These are phyloP conservation scores for Kluyveromyces siamensis DNA, from an alignment of 805 yeast species.

Conservation along the genomic window DNA sequence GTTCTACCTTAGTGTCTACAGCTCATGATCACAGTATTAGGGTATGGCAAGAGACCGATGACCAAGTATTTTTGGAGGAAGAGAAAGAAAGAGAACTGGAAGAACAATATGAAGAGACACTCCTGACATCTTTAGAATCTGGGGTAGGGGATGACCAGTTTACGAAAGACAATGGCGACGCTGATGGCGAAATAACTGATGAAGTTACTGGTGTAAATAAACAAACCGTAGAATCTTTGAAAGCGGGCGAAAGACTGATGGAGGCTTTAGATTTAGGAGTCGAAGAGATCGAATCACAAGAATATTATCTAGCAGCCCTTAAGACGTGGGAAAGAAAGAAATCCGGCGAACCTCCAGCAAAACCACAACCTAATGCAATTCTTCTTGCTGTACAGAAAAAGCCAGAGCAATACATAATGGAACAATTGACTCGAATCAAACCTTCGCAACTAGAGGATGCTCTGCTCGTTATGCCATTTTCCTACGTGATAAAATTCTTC, in stretches of 20 bases:
- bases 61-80: conserved; percentile 93
- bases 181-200: conserved; percentile 36
- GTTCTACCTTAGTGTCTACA: conserved; percentile 64
- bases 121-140: conserved; percentile 63
- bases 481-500: conserved; percentile 63
- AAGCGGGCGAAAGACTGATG: conserved; percentile 87
- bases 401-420: conserved; percentile 75
- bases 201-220: conserved; percentile 60
- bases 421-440: conserved; percentile 57
- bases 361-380: conserved; percentile 63
- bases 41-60: conserved; percentile 90
- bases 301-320: conserved; percentile 40
- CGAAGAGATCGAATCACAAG: conserved; percentile 53
- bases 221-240: conserved; percentile 84
- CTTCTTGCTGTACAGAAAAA: conserved; percentile 59
- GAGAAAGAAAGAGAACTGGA: conserved; percentile 95
- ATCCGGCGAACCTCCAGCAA: conserved; percentile 40
- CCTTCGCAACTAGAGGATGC: conserved; percentile 91
- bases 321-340: conserved; percentile 34
- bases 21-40: conserved; percentile 92
- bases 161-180: conserved; percentile 31
- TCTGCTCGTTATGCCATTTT: conserved; percentile 80
- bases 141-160: conserved; percentile 36
- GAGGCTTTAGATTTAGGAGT: conserved; percentile 84
- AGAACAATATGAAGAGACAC: conserved; percentile 76